phyloP scores from a whole-genome alignment of 73 alveolate species.

The Symbiodinium pilosum region DNA sequence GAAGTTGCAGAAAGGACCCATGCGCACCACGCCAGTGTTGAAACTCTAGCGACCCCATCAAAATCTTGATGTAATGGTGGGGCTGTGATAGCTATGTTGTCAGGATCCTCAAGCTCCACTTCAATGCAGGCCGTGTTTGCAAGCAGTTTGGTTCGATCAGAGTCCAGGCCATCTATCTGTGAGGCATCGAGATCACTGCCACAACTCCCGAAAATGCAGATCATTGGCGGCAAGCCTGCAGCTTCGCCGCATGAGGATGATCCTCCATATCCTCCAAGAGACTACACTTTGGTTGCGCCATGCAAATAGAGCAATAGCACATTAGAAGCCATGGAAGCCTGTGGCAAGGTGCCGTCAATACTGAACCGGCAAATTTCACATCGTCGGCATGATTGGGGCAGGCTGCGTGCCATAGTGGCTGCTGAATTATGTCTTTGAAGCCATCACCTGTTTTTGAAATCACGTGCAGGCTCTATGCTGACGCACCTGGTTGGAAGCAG shows the following conservation, averaged over 20 bases:
- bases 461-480: slow-evolving; percentile 45
- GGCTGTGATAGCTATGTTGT: too few species aligned
- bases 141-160: neutral
- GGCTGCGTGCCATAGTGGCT: neutral
- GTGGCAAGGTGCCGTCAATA: slow-evolving; percentile 27
- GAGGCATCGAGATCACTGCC: slow-evolving; percentile 66
- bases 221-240: slow-evolving; percentile 85
- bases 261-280: neutral
- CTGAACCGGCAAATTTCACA: slow-evolving; percentile 62
- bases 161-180: neutral
- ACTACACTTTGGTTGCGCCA: too few species aligned
- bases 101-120: neutral
- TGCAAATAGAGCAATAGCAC: neutral
- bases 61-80: too few species aligned
- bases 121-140: neutral
- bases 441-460: too few species aligned
- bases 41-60: too few species aligned
- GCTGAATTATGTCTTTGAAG: too few species aligned
- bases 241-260: neutral
- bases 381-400: slow-evolving; percentile 79
- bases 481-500: slow-evolving; percentile 91
- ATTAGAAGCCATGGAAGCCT: neutral
- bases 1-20: slow-evolving; percentile 75
- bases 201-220: slow-evolving; percentile 70
- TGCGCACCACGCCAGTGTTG: neutral